Evolutionary conservation across 2,329 filamentous ascomycete genomes (phyloP), one percentile per base, ranked within the genome.

Genomic region (Drechslerella dactyloides): DNA sequence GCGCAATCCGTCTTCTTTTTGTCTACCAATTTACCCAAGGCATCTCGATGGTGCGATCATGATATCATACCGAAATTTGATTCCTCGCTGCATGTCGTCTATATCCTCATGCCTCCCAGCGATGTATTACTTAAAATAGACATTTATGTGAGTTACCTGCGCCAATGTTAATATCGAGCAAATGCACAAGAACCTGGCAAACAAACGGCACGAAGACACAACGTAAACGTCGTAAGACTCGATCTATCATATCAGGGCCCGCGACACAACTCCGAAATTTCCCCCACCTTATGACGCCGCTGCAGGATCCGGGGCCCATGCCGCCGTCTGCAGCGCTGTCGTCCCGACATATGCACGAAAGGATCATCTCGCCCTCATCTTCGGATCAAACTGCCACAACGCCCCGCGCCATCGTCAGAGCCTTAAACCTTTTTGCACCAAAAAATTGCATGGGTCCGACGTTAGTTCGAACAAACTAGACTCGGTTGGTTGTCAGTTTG

Each of bases 321-420:
- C 27, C 27, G 27, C 27, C 44, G 11, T 5, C 6, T 48, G 44
- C 44, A 48, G n/a, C 44, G 27, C 4, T 23, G 44, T 48, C 44
- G 44, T 19, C 44, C 44, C 44, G 44, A 48, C 44, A 48, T 48
- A 48, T 48, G 44, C 44, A 48, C 17, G 44, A 21, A 48, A 48
- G 21, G n/a, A 48, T 19, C 44, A 48, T 23, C 15, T 21, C 17
- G n/a, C 13, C n/a, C 37, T 42, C 11, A 42, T 13, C 44, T 5
- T 21, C 44, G 44, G 44, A 48, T 48, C 44, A 48, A 48, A 48
- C 17, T 10, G 44, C 17, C 15, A 21, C n/a, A 48, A 10, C 15
- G 44, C 44, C 44, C 44, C 44, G 44, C 44, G 44, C 44, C 8
- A 10, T 23, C 30, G 13, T 53, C 50, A 53, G 24, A 53, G 30